These are phyloP conservation scores for Wickerhamomyces tratensis DNA, from an alignment of 805 yeast species.

Conservation along the genomic window DNA sequence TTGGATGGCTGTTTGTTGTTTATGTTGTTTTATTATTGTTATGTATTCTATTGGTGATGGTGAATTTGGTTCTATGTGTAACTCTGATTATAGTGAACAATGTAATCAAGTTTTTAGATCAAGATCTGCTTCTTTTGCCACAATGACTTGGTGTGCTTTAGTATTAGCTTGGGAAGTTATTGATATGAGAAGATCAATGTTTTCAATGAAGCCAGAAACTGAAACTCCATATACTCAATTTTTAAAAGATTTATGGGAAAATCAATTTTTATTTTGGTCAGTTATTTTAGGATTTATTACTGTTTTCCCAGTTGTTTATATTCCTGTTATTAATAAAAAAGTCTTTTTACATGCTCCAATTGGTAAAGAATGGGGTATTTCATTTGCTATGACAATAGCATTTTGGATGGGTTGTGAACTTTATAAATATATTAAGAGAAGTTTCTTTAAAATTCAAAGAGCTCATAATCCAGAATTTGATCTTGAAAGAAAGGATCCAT, in stretches of 20 bases:
- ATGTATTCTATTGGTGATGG: constrained; percentile 64
- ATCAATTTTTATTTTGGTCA: constrained; percentile 77
- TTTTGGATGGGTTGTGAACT: constrained; percentile 55
- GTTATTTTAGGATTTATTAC: constrained; percentile 58
- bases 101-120: constrained; percentile 65
- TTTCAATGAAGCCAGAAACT: constrained; percentile 58
- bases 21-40: constrained; percentile 53
- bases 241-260: constrained; percentile 57
- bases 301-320: constrained; percentile 75
- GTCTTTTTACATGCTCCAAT: constrained; percentile 70
- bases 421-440: constrained; percentile 61
- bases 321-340: constrained; percentile 74
- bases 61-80: constrained; percentile 55
- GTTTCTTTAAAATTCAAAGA: constrained; percentile 31
- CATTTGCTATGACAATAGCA: constrained; percentile 46
- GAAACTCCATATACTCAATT: constrained; percentile 52
- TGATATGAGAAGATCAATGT: constrained; percentile 60
- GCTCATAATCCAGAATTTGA: constrained; percentile 55
- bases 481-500: constrained; percentile 52
- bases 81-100: constrained; percentile 30
- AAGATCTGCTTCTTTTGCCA: constrained; percentile 68
- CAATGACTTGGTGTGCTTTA: constrained; percentile 82
- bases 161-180: constrained; percentile 80
- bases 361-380: constrained; percentile 74
- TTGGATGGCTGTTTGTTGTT: constrained; percentile 64